Base-by-base conservation (phyloP, 1,139 yeast species). In the Meyerozyma smithsonii region DNA sequence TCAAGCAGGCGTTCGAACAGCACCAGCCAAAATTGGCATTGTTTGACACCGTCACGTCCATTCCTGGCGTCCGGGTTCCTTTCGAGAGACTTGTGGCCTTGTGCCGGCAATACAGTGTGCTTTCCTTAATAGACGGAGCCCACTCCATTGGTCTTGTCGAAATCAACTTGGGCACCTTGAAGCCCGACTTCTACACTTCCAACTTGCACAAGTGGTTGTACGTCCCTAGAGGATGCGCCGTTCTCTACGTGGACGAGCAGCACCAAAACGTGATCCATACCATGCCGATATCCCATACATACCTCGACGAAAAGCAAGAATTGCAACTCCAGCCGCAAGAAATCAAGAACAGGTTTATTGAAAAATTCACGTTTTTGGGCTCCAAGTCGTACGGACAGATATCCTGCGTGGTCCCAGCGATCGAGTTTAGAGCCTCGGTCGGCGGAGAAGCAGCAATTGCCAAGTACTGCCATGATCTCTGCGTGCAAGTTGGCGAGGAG, bases 181-280 rank as follows among this genome's bases (percentile, higher is more conserved):
- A 67, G 39, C 87, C 90, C 0, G 89, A 82, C 51, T 83, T 80
- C 53, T 75, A 70, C 50, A 70, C 75, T 12, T 62, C 84, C 32
- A 84, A 83, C 51, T 61, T 82, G 25, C 90, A 84, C 65, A 84
- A 84, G 54, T 84, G 90, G 90, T 63, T 69, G 36, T 79, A 55
- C 46, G 70, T 71, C 17, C 86, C 89, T 2, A 64, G 79, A 37
- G 77, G 81, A 1, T 70, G 75, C 47, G 83, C 86, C 0, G 63
- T 80, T 16, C 55, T 84, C 37, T 83, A 83, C 50, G 84, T 78
- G 7, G 72, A 74, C 45, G 66, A 69, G 4, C 61, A 66, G 41
- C 75, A 72, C 51, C 87, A 80, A 42, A 52, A 57, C 1, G 41
- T 51, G 10, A 63, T 83, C 42, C 83, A 81, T 44, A 72, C 86